Percentiles rank a stretch among this genome's conserved stretches.
Evolutionary conservation across 805 yeast genomes (phyloP).

Genomic region (Candida chauliodis): DNA sequence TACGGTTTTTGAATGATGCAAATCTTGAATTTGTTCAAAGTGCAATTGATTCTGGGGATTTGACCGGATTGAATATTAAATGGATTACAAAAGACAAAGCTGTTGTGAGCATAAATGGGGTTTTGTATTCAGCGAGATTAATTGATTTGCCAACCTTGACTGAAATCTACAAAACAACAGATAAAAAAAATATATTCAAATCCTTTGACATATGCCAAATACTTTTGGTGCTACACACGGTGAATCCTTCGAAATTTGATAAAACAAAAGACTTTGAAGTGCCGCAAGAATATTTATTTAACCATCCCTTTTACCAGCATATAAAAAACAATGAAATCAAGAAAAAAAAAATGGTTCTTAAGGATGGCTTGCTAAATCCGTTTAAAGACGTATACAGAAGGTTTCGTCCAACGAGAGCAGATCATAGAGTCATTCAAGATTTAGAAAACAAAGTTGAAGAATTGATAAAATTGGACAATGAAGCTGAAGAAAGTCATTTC

Average conservation of each 20-base stretch:
- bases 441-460: conserved; percentile 79
- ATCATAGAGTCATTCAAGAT: conserved; percentile 67
- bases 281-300: conserved; percentile 29
- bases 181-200: conserved; percentile 82
- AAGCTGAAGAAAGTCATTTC: conserved; percentile 75
- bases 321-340: conserved; percentile 34
- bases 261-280: conserved; percentile 47
- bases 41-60: conserved; percentile 75
- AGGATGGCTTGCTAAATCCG: conserved; percentile 86
- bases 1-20: conserved; percentile 69
- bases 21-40: conserved; percentile 70
- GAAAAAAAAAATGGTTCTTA: conserved; percentile 48
- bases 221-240: conserved; percentile 62
- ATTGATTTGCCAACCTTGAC: conserved; percentile 87
- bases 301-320: conserved; percentile 38
- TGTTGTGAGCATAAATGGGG: conserved; percentile 62
- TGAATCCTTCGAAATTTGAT: conserved; percentile 36
- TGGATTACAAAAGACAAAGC: conserved; percentile 86
- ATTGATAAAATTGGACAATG: conserved; percentile 69
- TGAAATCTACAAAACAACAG: conserved; percentile 86
- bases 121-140: conserved; percentile 74
- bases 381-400: conserved; percentile 65
- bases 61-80: conserved; percentile 65
- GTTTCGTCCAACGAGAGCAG: conserved; percentile 67
- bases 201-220: conserved; percentile 85